Percentiles rank a stretch among this genome's conserved stretches.
These are phyloP conservation scores for Boechera divaricarpa DNA, from an alignment of 345 rosid genomes.

Conservation along the genomic window DNA sequence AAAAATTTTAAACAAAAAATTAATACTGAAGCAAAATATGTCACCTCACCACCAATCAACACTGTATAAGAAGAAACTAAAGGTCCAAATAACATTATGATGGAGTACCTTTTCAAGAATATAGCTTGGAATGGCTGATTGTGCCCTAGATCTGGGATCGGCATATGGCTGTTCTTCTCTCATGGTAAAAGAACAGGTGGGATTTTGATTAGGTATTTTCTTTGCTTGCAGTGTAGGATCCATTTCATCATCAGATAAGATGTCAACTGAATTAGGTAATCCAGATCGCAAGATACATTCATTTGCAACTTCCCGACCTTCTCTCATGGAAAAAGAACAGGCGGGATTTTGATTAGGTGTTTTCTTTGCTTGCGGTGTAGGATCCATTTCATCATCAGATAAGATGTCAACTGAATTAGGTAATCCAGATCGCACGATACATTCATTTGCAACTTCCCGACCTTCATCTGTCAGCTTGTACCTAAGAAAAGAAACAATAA, in stretches of 20 bases:
- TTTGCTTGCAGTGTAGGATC: slow-evolving; percentile 43
- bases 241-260: slow-evolving; percentile 44
- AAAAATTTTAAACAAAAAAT: slow-evolving; percentile 15
- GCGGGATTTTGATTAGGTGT: slow-evolving; percentile 40
- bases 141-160: slow-evolving; percentile 11
- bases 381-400: slow-evolving; percentile 45
- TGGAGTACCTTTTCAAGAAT: slow-evolving; percentile 42
- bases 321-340: slow-evolving; percentile 30
- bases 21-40: slow-evolving; percentile 4
- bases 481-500: slow-evolving; percentile 43
- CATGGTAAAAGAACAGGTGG: slow-evolving; percentile 30
- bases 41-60: slow-evolving; percentile 4
- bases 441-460: slow-evolving; percentile 69
- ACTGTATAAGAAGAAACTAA: slow-evolving; percentile 10
- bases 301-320: slow-evolving; percentile 53
- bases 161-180: slow-evolving; percentile 36
- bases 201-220: slow-evolving; percentile 40
- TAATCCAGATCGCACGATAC: slow-evolving; percentile 73
- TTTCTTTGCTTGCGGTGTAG: slow-evolving; percentile 40
- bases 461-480: slow-evolving; percentile 92
- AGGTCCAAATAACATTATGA: background rate
- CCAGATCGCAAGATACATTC: slow-evolving; percentile 78
- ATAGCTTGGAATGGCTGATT: slow-evolving; percentile 36
- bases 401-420: slow-evolving; percentile 47
- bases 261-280: slow-evolving; percentile 51